These are phyloP conservation scores for Chlorella variabilis DNA, from an alignment of 163 green algal species.

Conservation along the genomic window DNA sequence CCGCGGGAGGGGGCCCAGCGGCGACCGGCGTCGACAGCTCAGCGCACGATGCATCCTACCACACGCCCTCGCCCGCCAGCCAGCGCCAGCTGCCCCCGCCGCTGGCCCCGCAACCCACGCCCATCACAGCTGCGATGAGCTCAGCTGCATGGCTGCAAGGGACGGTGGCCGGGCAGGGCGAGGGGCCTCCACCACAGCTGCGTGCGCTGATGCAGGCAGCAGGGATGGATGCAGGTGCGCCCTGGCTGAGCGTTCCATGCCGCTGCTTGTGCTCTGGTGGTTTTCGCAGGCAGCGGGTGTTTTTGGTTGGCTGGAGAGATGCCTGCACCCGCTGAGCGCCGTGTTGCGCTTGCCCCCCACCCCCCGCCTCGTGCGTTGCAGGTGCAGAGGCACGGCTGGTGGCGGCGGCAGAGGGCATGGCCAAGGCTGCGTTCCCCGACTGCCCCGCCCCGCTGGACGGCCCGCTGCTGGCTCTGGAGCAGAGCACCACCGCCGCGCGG, in stretches of 20 bases:
- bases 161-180: background rate
- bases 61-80: slow-evolving; percentile 13
- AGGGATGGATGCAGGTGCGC: background rate
- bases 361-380: too few relatives aligned
- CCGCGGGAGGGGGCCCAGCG: too few relatives aligned
- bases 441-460: background rate
- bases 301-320: background rate
- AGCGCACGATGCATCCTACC: background rate
- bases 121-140: slow-evolving; percentile 17
- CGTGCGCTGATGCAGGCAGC: slow-evolving; percentile 2
- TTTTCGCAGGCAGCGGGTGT: background rate
- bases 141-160: slow-evolving; percentile 8
- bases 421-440: background rate
- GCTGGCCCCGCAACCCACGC: slow-evolving; percentile 12
- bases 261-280: background rate
- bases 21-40: too few relatives aligned
- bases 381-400: slow-evolving; percentile 4
- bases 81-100: background rate
- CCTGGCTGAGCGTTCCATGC: background rate
- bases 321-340: background rate
- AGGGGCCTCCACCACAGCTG: background rate
- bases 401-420: background rate
- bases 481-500: slow-evolving; percentile 1
- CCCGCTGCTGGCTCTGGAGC: slow-evolving; percentile 16
- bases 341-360: too few relatives aligned